A percentile compares a stretch with the other conserved stretches of the same genome.
Evolutionary conservation across 257 asterid species (phyloP).

Genomic region (Ilex asprella): DNA sequence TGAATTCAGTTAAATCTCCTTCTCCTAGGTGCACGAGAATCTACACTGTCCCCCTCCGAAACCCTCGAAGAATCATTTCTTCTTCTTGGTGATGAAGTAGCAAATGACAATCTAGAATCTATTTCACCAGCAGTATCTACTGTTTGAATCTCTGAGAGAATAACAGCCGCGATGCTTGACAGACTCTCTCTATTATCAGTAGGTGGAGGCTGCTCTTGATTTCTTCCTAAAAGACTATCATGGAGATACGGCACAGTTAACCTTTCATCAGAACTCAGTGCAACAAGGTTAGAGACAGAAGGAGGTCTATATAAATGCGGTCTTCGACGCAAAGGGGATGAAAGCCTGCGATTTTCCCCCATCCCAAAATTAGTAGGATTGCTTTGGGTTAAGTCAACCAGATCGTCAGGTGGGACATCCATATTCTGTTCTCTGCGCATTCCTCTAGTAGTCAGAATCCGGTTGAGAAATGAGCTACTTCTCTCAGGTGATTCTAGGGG

Average conservation of each 20-base stretch:
- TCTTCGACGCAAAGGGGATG: conserved; percentile 53
- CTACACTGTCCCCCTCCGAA: too few species aligned
- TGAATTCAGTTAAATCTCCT: too few species aligned
- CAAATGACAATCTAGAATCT: conserved; percentile 72
- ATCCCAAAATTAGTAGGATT: conserved; percentile 41
- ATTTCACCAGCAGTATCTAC: conserved; percentile 82
- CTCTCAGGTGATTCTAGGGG: conserved; percentile 67
- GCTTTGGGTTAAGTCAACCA: conserved; percentile 51
- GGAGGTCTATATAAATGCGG: conserved; percentile 62
- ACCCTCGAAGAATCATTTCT: conserved; percentile 46
- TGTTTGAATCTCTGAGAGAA: conserved; percentile 94
- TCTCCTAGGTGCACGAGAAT: too few species aligned
- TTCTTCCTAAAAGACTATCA: conserved; percentile 33
- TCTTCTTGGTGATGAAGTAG: conserved; percentile 85
- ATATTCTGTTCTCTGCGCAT: conserved; percentile 59
- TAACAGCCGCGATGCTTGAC: conserved; percentile 95
- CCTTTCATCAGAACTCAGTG: conserved; percentile 49
- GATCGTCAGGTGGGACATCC: conserved; percentile 38
- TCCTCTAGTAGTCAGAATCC: conserved; percentile 68
- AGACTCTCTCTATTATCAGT: conserved; percentile 82
- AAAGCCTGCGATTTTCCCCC: conserved; percentile 42
- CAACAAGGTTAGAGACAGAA: conserved; percentile 31
- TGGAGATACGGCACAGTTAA: conserved; percentile 57
- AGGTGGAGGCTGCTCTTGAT: conserved; percentile 40
- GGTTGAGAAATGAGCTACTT: conserved; percentile 52